Percentiles rank a stretch among this genome's conserved stretches.
Evolutionary conservation across 495 filamentous ascomycete genomes (phyloP).

Genomic region (Penicillium ochrochloron): DNA sequence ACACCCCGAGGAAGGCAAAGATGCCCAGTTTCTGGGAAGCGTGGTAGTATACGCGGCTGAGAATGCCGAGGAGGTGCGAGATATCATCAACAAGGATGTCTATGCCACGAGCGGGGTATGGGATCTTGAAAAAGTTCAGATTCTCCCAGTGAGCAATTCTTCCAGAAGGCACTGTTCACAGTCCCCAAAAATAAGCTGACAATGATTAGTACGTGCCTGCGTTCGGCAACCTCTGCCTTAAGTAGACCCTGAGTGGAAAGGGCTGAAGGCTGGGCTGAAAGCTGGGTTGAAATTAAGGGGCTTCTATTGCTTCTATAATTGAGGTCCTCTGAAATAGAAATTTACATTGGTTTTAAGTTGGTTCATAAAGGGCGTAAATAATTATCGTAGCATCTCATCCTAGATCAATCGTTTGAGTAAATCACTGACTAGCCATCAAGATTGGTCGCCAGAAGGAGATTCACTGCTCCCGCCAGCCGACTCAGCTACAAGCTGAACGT

Average conservation of each 20-base stretch:
- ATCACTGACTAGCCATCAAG: slow-evolving; percentile 6
- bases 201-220: slow-evolving; percentile 5
- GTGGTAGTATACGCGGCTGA: slow-evolving; percentile 63
- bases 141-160: slow-evolving; percentile 39
- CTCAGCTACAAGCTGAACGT: slow-evolving; percentile 23
- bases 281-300: too few relatives aligned
- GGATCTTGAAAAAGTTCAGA: slow-evolving; percentile 73
- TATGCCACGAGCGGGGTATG: slow-evolving; percentile 73
- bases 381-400: neutral
- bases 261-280: neutral
- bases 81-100: slow-evolving; percentile 66
- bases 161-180: neutral
- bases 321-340: neutral
- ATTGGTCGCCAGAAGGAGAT: slow-evolving; percentile 7
- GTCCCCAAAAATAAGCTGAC: neutral
- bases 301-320: too few relatives aligned
- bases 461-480: slow-evolving; percentile 6
- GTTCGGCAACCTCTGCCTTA: slow-evolving; percentile 4
- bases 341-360: neutral
- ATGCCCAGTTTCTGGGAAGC: slow-evolving; percentile 65
- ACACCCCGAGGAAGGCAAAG: slow-evolving; percentile 60
- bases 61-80: slow-evolving; percentile 67
- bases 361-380: neutral
- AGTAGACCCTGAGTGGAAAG: too few relatives aligned
- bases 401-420: neutral